phyloP scores from a whole-genome alignment of 331 rosid genomes.

The Quercus lobata region DNA sequence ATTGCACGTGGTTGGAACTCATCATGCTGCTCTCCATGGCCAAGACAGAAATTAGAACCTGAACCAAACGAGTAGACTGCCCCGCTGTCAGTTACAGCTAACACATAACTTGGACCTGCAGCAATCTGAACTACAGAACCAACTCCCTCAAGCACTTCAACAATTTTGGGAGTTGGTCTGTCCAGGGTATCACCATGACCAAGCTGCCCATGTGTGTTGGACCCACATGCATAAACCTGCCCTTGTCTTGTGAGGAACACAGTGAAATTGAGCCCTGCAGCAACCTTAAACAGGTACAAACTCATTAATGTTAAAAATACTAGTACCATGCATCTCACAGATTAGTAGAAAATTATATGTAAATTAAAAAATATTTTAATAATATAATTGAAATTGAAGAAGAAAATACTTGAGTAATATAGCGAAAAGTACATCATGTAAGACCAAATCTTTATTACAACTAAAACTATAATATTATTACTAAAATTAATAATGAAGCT shows the following conservation, averaged over 20 bases:
- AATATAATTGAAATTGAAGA: too few species aligned
- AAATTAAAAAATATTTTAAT: too few species aligned
- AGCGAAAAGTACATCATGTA: too few species aligned
- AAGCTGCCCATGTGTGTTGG: conserved; percentile 83
- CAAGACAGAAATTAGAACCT: conserved; percentile 90
- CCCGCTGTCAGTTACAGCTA: conserved; percentile 68
- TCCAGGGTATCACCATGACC: conserved; percentile 81
- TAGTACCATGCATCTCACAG: too few species aligned
- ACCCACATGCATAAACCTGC: conserved; percentile 79
- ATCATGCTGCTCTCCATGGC: conserved; percentile 88
- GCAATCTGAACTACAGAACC: conserved; percentile 69
- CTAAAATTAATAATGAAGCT: too few species aligned
- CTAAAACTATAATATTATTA: too few species aligned
- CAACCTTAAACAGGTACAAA: conserved; percentile 53
- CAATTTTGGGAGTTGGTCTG: conserved; percentile 63
- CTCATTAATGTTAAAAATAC: conserved; percentile 2
- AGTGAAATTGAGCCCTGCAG: conserved; percentile 84
- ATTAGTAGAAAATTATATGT: too few species aligned
- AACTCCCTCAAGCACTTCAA: conserved; percentile 49
- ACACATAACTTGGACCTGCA: conserved; percentile 78
- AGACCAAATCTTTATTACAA: too few species aligned
- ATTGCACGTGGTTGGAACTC: conserved; percentile 76
- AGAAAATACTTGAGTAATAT: too few species aligned
- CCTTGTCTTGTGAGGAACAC: conserved; percentile 83
- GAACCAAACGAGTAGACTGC: conserved; percentile 76